phyloP scores from a whole-genome alignment of 345 rosid genomes.

The Salix brachista region DNA sequence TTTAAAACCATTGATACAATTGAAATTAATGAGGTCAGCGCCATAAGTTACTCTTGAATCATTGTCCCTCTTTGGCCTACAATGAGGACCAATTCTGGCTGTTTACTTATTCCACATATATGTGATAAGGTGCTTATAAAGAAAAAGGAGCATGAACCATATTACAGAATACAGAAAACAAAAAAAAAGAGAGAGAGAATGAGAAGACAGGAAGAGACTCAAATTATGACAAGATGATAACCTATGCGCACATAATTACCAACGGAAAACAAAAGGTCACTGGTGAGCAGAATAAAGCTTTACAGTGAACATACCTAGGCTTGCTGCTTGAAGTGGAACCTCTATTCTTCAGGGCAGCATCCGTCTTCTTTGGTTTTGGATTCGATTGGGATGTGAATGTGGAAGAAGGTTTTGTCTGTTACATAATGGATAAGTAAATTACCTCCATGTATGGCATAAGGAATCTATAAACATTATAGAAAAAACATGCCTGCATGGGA shows the following conservation, averaged over 20 bases:
- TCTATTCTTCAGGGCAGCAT: constrained; percentile 39
- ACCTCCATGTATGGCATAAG: neutral
- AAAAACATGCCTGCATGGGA: constrained; percentile 36
- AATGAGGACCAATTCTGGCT: too few species aligned
- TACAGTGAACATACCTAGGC: constrained; percentile 36
- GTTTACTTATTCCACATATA: too few species aligned
- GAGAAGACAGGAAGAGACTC: neutral
- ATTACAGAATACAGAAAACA: neutral
- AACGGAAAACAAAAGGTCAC: neutral
- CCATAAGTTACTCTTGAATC: too few species aligned
- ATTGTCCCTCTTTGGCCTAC: too few species aligned
- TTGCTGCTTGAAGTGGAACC: constrained; percentile 60
- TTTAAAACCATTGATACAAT: too few species aligned
- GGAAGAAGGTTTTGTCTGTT: constrained; percentile 38
- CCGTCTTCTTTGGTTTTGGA: constrained; percentile 50
- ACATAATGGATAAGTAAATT: constrained; percentile 3
- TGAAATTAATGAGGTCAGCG: too few species aligned
- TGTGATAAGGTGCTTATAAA: too few species aligned
- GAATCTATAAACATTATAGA: neutral
- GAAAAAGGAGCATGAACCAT: neutral
- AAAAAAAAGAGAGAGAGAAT: neutral
- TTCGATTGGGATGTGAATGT: constrained; percentile 29
- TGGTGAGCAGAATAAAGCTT: neutral
- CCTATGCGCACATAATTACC: neutral
- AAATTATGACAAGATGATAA: neutral